Base-by-base conservation (phyloP, 371 early-diverging fungal species). In the Rhizopus microsporus region DNA sequence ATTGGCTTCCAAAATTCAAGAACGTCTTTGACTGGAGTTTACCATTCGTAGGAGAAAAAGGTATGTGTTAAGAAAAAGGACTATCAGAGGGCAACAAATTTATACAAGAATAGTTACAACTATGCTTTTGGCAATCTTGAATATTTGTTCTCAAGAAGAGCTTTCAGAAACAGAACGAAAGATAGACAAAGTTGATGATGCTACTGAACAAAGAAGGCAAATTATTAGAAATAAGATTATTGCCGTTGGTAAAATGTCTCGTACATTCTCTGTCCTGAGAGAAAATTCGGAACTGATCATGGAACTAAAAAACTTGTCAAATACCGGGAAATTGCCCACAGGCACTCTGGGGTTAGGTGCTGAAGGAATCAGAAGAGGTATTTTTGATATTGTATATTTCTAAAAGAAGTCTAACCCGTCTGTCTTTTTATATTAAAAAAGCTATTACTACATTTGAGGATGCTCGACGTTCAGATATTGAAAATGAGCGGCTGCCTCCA, bases 11-110 rank as follows among this genome's bases (percentile, higher is more conserved):
- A 7, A 96, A 96, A 67, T 97, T 96, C 65, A 93, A 96, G 93
- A 95, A 99, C 71, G 97, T 94, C 4, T 96, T 99, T 59, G 93
- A 93, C n/a, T 98, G 99, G 98, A 93, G 93, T 35, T 72, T 98
- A 59, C 98, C 99, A 0, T 99, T 99, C 81, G 94, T 99, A 29
- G 94, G 96, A 33, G 98, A 98, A 79, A 98, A 99, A 72, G 93
- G 93, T 93, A 82, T 35, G 79, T 60, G 29, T 23, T 23, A 23
- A 23, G 23, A 23, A 23, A 23, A 23, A 47, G 44, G 13, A 44
- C 7, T 13, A 15, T 16, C 8, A 16, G 9, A 35, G n/a, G 12
- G 8, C 5, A 10, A 23, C 3, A 16, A n/a, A 31, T 9, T 35
- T 17, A 44, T 9, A 42, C 7, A 15, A 16, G 1, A 34, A 17